Base-by-base conservation (phyloP, 2,329 filamentous ascomycete genomes). In the Simplicillium sp. region DNA sequence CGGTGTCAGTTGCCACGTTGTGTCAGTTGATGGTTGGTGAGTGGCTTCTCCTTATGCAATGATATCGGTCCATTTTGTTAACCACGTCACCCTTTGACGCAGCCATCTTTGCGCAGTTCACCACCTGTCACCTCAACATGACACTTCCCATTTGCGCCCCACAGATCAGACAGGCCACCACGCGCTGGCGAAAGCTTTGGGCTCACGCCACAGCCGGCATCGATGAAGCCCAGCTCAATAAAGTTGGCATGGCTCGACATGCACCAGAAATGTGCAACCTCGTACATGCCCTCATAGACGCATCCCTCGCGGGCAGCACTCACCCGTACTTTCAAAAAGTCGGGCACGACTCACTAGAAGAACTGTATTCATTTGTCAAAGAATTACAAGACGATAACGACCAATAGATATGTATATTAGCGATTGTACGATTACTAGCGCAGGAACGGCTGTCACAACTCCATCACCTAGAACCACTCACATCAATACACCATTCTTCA, bases 131-230 rank as follows among this genome's bases (percentile, higher is more conserved):
- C n/a, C 41, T 47, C 15, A 48, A 44, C 42, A 47, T 44, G 7
- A 37, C 42, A 2, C 38, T 53, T 11, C 38, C 45, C 0, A 8
- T 40, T 6, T 40, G 41, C 8, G 36, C 46, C 1, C 37, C 45
- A 1, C 36, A 40, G 11, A 15, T 51, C 15, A 28, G 47, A 1
- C 46, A 49, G 7, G 46, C 50, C 14, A 28, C 48, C 4, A 38
- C 44, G 2, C 43, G 50, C 7, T 54, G 51, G 50, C 48, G 50
- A 32, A 20, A 37, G 17, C 45, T 53, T 18, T 53, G 50, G 48
- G 45, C 41, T 2, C 34, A 37, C 9, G 29, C 41, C 2, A 37
- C 36, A 4, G 9, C 25, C 15, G 28, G 32, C 2, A 28, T 45
- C 11, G 43, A 38, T 11, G 29, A 36, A 11, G 33, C 20, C 14